Base-by-base conservation (phyloP, 2,329 filamentous ascomycete species). In the Cladosporium phlei region DNA sequence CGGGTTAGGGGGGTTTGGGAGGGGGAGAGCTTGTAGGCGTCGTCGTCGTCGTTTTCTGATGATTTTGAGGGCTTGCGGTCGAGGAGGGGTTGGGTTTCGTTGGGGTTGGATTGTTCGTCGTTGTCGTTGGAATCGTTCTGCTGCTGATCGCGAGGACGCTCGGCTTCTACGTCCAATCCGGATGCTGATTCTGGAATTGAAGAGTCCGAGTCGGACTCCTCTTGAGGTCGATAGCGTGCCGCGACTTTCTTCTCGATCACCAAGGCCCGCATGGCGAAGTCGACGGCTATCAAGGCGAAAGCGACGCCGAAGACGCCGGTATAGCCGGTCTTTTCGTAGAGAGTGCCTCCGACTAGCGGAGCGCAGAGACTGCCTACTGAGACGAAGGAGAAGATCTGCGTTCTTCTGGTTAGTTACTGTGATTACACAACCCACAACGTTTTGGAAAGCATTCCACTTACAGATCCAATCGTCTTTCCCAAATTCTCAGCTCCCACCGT, bases 161-260 rank as follows among this genome's bases (percentile, higher is more conserved):
- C n/a, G n/a, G n/a, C n/a, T n/a, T n/a, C n/a, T n/a, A n/a, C n/a
- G n/a, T n/a, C n/a, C n/a, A n/a, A n/a, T n/a, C n/a, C n/a, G n/a
- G n/a, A n/a, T n/a, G n/a, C n/a, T n/a, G n/a, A n/a, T n/a, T n/a
- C n/a, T n/a, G n/a, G n/a, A n/a, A n/a, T n/a, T n/a, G n/a, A n/a
- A n/a, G n/a, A n/a, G 20, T 35, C 25, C 7, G 30, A 37, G 16
- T 35, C 45, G 9, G 55, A 46, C 14, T 50, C 38, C 3, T 52
- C 35, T 32, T 55, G 48, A 19, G 37, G 27, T 40, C 59, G 54
- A 44, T 76, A 78, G 50, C 66, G 68, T 7, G 60, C 61, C 0
- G 79, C 78, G 1, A 72, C 69, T 57, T 78, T 80, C 62, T 80
- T 82, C 62, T 85, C 81, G n/a, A 85, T 71, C 43, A 85, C 70